Evolutionary conservation across 768 basidiomycete genomes (phyloP).

Genomic region (Boletus sensibilis): DNA sequence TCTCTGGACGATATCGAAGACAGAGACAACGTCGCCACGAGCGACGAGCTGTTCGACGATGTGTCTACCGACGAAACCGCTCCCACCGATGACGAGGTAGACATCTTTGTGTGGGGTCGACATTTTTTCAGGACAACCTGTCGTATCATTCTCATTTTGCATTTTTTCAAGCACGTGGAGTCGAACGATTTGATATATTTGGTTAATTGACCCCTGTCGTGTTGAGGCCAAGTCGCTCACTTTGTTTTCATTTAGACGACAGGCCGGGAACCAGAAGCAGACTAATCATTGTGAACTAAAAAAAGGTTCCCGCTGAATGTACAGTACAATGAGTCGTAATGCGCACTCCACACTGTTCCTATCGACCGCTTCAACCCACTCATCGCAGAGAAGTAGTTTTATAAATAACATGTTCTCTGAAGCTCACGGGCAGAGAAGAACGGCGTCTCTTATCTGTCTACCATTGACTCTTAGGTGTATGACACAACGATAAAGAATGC

Average conservation of each 20-base stretch:
- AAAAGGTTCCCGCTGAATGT: background rate
- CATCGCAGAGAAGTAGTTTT: background rate
- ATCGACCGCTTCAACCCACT: background rate
- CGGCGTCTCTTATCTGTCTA: background rate
- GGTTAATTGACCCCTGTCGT: slow-evolving; percentile 12
- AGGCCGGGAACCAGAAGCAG: background rate
- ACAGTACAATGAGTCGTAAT: background rate
- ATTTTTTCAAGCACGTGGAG: slow-evolving; percentile 11
- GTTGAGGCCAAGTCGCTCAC: background rate
- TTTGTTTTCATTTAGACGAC: background rate
- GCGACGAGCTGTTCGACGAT: slow-evolving; percentile 84
- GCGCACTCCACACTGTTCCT: background rate
- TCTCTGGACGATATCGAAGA: slow-evolving; percentile 91
- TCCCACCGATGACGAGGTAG: slow-evolving; percentile 92
- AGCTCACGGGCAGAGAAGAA: background rate
- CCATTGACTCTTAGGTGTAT: no score
- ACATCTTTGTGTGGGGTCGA: slow-evolving; percentile 47
- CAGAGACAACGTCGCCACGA: slow-evolving; percentile 77
- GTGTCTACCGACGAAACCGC: slow-evolving; percentile 87
- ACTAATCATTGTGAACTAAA: background rate
- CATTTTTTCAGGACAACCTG: slow-evolving; percentile 7
- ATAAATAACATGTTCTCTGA: background rate
- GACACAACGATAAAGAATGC: background rate
- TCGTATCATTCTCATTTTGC: slow-evolving; percentile 7
- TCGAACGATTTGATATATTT: background rate